Percentiles rank a stretch among this genome's conserved stretches.
phyloP scores from a whole-genome alignment of 148 eudicot species.

The Chenopodium formosanum region DNA sequence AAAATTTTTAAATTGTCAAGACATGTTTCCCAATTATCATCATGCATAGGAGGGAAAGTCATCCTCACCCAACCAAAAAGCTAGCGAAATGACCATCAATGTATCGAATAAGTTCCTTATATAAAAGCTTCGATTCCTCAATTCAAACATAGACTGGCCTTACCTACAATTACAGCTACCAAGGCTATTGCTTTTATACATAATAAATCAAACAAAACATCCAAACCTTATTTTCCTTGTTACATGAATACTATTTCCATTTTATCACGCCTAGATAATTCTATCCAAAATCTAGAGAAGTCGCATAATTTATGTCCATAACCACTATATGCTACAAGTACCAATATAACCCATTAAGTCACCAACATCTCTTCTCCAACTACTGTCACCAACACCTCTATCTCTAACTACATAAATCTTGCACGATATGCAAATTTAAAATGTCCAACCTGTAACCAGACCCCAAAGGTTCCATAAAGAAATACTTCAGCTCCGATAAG shows the following conservation, averaged over 20 bases:
- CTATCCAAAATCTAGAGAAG: not conserved
- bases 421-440: no score
- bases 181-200: not conserved
- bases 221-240: not conserved
- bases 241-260: not conserved
- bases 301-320: not conserved
- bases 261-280: not conserved
- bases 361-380: not conserved
- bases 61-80: no score
- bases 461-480: not conserved
- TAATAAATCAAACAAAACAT: not conserved
- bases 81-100: not conserved
- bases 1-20: not conserved
- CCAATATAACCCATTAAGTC: not conserved
- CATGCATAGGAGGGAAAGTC: no score
- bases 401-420: no score
- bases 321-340: not conserved
- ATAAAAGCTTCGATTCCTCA: not conserved
- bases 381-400: not conserved
- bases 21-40: not conserved
- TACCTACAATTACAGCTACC: not conserved
- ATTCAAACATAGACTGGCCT: not conserved
- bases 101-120: not conserved
- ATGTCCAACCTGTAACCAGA: not conserved
- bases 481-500: not conserved